These are phyloP conservation scores for Neurospora sp. DNA, from an alignment of 2,329 filamentous ascomycete species.

Conservation along the genomic window DNA sequence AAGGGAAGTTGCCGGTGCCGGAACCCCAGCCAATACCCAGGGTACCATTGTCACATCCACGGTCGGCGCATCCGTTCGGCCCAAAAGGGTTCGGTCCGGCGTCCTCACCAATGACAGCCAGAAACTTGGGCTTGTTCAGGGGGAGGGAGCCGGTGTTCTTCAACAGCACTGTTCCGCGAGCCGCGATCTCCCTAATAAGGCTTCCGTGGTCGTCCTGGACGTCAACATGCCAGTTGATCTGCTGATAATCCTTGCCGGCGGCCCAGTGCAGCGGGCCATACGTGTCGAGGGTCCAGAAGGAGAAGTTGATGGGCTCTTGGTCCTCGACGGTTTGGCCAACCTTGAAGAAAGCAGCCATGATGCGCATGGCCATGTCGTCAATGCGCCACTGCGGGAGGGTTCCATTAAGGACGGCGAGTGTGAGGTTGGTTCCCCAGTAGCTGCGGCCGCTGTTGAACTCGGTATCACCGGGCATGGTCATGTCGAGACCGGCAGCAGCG, in stretches of 20 bases:
- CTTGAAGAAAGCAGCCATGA: slow-evolving; percentile 62
- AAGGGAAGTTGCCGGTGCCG: slow-evolving; percentile 64
- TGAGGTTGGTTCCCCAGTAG: slow-evolving; percentile 82
- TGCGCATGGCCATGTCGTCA: slow-evolving; percentile 87
- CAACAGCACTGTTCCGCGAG: slow-evolving; percentile 75
- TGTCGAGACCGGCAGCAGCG: slow-evolving; percentile 67
- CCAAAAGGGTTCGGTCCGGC: slow-evolving; percentile 66
- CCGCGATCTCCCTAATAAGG: slow-evolving; percentile 67
- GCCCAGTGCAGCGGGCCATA: slow-evolving; percentile 59
- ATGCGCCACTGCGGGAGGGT: slow-evolving; percentile 79
- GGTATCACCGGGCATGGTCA: slow-evolving; percentile 84
- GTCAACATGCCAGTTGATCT: slow-evolving; percentile 74
- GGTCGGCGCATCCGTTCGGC: slow-evolving; percentile 69
- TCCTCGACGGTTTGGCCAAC: slow-evolving; percentile 42
- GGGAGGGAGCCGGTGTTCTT: slow-evolving; percentile 76
- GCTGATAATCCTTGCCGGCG: slow-evolving; percentile 50
- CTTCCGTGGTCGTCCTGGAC: slow-evolving; percentile 66
- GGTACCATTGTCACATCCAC: slow-evolving; percentile 49
- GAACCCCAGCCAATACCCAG: slow-evolving; percentile 74
- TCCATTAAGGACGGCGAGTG: slow-evolving; percentile 78
- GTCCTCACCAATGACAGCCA: slow-evolving; percentile 75
- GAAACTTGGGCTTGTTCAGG: slow-evolving; percentile 65
- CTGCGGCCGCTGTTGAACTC: slow-evolving; percentile 61
- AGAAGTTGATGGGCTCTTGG: slow-evolving; percentile 63
- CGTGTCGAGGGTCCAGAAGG: slow-evolving; percentile 75